Evolutionary conservation across 2,329 filamentous ascomycete species (phyloP).

Genomic region (Fusarium sp.): DNA sequence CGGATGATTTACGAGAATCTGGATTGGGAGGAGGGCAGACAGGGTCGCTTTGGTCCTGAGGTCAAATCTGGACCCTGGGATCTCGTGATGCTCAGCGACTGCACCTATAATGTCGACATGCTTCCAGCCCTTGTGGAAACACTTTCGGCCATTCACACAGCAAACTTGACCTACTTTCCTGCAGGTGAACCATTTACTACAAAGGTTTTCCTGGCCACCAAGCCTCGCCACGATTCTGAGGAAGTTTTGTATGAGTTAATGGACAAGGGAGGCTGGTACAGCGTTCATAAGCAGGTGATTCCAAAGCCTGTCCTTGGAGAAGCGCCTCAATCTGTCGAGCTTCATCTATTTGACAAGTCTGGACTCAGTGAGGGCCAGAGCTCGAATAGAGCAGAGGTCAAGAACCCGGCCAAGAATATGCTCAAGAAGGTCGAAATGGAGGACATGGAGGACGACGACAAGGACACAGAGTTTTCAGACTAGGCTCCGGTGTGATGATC

Average conservation of each 20-base stretch:
- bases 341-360: constrained; percentile 63
- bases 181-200: constrained; percentile 47
- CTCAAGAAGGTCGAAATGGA: constrained; percentile 1
- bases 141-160: constrained; percentile 60
- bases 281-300: constrained; percentile 56
- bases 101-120: constrained; percentile 71
- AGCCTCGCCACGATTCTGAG: constrained; percentile 67
- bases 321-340: constrained; percentile 60
- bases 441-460: not conserved
- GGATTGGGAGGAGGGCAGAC: constrained; percentile 66
- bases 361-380: constrained; percentile 40
- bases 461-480: constrained; percentile 1
- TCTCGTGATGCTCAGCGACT: constrained; percentile 68
- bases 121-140: constrained; percentile 66
- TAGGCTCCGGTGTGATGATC: constrained; percentile 13
- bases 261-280: constrained; percentile 58
- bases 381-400: not conserved
- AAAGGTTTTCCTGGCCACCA: constrained; percentile 66
- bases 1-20: constrained; percentile 64
- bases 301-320: constrained; percentile 60
- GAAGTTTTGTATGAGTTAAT: constrained; percentile 62
- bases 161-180: constrained; percentile 47
- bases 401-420: not conserved
- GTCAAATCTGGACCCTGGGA: constrained; percentile 61
- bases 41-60: constrained; percentile 58